These are phyloP conservation scores for Phalaenopsis equestris DNA, from an alignment of 106 monocot genomes.

Conservation along the genomic window DNA sequence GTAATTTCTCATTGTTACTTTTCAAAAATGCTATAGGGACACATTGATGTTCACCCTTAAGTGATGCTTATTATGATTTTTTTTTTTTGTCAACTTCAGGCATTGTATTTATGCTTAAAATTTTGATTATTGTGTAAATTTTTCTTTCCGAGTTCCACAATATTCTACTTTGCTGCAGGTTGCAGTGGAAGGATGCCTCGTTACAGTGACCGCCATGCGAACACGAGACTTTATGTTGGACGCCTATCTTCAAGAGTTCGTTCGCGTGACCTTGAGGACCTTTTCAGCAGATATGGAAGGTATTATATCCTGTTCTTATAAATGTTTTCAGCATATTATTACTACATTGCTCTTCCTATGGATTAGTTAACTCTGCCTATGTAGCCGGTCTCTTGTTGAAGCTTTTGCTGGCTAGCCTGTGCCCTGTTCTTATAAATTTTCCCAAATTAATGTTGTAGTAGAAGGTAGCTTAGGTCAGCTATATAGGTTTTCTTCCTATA, in stretches of 20 bases:
- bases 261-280: slow-evolving; percentile 74
- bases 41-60: neutral
- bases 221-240: slow-evolving; percentile 83
- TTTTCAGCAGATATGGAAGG: slow-evolving; percentile 96
- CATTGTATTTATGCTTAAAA: neutral
- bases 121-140: neutral
- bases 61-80: neutral
- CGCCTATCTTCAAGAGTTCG: slow-evolving; percentile 69
- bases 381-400: neutral
- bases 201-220: slow-evolving; percentile 70
- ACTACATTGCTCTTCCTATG: neutral
- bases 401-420: neutral
- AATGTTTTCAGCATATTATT: neutral
- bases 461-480: neutral
- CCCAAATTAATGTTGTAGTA: neutral
- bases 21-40: neutral
- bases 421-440: neutral
- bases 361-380: neutral
- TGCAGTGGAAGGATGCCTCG: slow-evolving; percentile 62
- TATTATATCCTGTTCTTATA: slow-evolving; percentile 9
- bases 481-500: neutral
- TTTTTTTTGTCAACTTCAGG: neutral
- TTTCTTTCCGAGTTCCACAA: neutral
- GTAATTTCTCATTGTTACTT: neutral
- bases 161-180: slow-evolving; percentile 7